Conservation (phyloP, 306 rosid genomes). For the Vachellia collinsii region DNA sequence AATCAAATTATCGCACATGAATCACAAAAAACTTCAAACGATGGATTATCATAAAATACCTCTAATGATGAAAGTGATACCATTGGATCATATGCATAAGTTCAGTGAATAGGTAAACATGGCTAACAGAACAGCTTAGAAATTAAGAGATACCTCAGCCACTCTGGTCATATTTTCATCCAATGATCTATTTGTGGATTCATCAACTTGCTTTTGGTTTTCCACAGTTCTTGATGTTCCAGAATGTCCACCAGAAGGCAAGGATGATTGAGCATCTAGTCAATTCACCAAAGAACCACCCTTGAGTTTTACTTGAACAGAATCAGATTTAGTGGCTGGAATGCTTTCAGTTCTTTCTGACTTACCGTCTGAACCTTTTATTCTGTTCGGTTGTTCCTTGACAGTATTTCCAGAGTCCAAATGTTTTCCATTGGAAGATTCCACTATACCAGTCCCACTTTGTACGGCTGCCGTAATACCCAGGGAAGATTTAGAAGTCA, state of each 20-base stretch:
- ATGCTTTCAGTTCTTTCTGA: conserved; percentile 64
- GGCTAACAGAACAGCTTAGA: conserved; percentile 27
- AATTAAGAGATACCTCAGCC: conserved; percentile 65
- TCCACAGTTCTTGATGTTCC: conserved; percentile 71
- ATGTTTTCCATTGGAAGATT: conserved; percentile 66
- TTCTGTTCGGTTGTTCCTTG: conserved; percentile 64
- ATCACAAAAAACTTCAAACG: neutral
- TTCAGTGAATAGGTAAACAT: conserved; percentile 1
- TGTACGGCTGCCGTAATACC: conserved; percentile 57
- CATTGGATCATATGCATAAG: conserved; percentile 10
- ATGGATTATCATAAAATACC: neutral
- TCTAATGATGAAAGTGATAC: conserved; percentile 15
- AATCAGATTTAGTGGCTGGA: conserved; percentile 60
- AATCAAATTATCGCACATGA: conserved; percentile 30
- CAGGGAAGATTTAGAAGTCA: conserved; percentile 63
- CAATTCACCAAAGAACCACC: conserved; percentile 63
- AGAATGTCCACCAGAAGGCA: conserved; percentile 56
- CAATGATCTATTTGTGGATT: conserved; percentile 51
- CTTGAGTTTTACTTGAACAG: conserved; percentile 68
- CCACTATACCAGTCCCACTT: conserved; percentile 57
- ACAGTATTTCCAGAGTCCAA: conserved; percentile 57
- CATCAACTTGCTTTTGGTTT: conserved; percentile 72
- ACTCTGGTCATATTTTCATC: conserved; percentile 69
- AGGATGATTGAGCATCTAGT: conserved; percentile 66
- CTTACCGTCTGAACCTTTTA: conserved; percentile 65